A percentile compares a stretch with the other conserved stretches of the same genome.
Evolutionary conservation across 768 basidiomycete genomes (phyloP).

Genomic region (Trametes coccinea): DNA sequence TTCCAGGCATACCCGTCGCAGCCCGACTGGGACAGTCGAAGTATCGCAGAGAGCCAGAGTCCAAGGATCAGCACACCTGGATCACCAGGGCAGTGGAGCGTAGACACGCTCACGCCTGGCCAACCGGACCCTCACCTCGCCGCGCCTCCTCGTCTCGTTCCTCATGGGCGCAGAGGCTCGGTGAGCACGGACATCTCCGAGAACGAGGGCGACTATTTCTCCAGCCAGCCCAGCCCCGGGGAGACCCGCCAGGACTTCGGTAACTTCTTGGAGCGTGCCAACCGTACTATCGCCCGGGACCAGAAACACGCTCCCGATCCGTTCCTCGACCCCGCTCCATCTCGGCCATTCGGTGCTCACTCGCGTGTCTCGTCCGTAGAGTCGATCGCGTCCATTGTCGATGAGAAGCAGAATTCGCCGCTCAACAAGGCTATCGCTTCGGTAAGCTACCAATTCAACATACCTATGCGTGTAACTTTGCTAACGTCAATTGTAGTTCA

Average conservation of each 20-base stretch:
- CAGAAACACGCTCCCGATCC: constrained; percentile 81
- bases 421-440: constrained; percentile 92
- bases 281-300: constrained; percentile 78
- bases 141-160: constrained; percentile 33
- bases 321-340: constrained; percentile 74
- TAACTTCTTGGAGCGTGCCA: constrained; percentile 84
- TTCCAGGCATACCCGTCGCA: constrained; percentile 63
- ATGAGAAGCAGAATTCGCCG: constrained; percentile 88
- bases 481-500: constrained; percentile 56
- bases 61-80: constrained; percentile 28
- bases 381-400: constrained; percentile 87
- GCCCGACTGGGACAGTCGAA: constrained; percentile 77
- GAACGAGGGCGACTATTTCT: constrained; percentile 61
- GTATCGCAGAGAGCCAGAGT: constrained; percentile 45
- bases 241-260: constrained; percentile 50
- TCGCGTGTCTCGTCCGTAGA: constrained; percentile 85
- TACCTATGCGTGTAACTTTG: too few species aligned
- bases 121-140: constrained; percentile 42
- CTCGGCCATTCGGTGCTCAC: constrained; percentile 76
- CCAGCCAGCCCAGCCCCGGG: constrained; percentile 34
- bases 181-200: constrained; percentile 52
- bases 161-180: constrained; percentile 34
- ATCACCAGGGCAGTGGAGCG: constrained; percentile 68
- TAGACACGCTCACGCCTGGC: constrained; percentile 51
- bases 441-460: constrained; percentile 42